Base-by-base conservation (phyloP, 352 stramenopile genomes). In the Phytophthora citrophthora region DNA sequence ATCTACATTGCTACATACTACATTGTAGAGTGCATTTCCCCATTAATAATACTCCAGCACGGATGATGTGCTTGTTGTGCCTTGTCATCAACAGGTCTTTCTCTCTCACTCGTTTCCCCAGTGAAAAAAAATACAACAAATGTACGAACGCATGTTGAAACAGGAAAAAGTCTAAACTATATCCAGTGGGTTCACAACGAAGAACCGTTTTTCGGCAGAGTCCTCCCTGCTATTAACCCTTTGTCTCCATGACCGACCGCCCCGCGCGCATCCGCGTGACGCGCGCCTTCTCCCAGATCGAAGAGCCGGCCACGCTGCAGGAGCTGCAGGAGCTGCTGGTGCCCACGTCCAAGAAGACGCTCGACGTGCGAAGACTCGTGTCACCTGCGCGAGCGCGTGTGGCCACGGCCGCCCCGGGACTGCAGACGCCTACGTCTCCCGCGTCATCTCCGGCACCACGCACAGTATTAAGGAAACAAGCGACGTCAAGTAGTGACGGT, bases 251-350 rank as follows among this genome's bases (percentile, higher is more conserved):
- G 31, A 23, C 48, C 12, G 48, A 55, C 48, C 7, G 18, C 18
- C 5, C 48, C 32, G 23, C 59, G 18, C 64, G 61, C 12, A 61
- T 75, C 47, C 75, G 77, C 58, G 63, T 72, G 26, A 68, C 55
- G 8, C 78, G 83, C 61, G 83, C 83, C 13, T 91, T 91, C 70
- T 84, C 83, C 27, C 80, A 91, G 64, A 78, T 90, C 34, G 76
- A 91, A 31, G 74, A 84, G 43, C 74, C 78, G 16, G 23, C 73
- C 9, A 76, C 63, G 39, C 47, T 75, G 52, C 77, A 70, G n/a
- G 41, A 80, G 34, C 58, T 79, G 10, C 51, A 72, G 16, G 54
- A 63, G 36, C 20, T 68, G 6, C 53, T 73, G 18, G 12, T 38
- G 34, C 57, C 44, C 9, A 57, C 64, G 13, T 61, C 66, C 40